Evolutionary conservation across 1,284 basidiomycete genomes (phyloP).

Genomic region (Apiotrichum montevideense): DNA sequence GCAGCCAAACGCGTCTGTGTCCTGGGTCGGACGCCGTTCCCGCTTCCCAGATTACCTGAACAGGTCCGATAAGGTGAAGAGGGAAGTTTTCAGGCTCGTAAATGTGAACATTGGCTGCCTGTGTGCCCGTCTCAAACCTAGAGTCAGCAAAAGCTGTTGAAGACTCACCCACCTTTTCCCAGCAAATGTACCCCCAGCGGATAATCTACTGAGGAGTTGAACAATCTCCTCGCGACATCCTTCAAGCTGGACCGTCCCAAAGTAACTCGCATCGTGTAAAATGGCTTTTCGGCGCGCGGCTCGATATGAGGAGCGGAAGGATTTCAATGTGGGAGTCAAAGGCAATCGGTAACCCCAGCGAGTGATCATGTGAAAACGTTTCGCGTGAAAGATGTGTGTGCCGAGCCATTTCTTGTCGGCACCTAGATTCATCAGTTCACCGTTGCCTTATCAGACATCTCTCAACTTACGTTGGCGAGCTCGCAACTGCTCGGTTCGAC

Average conservation of each 20-base stretch:
- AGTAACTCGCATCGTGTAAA: constrained; percentile 81
- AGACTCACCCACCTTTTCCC: constrained; percentile 28
- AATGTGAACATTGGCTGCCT: constrained; percentile 35
- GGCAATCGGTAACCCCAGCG: constrained; percentile 87
- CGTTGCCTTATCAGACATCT: neutral
- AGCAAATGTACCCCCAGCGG: constrained; percentile 27
- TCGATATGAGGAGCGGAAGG: constrained; percentile 78
- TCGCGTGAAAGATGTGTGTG: constrained; percentile 90
- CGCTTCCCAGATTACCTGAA: constrained; percentile 66
- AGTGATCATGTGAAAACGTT: constrained; percentile 84
- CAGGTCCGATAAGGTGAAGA: constrained; percentile 61
- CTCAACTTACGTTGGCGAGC: constrained; percentile 28
- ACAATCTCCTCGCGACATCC: constrained; percentile 58
- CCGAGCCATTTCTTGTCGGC: constrained; percentile 83
- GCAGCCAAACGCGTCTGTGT: constrained; percentile 57
- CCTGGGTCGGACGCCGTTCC: constrained; percentile 8
- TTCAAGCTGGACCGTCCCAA: constrained; percentile 63
- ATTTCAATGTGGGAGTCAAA: constrained; percentile 76
- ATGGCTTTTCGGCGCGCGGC: constrained; percentile 76
- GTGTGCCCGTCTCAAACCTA: constrained; percentile 55
- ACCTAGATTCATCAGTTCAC: constrained; percentile 30
- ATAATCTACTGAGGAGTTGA: constrained; percentile 50
- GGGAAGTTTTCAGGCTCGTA: constrained; percentile 55
- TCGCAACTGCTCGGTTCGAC: constrained; percentile 32
- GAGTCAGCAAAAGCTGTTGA: constrained; percentile 24